Evolutionary conservation across 1,139 yeast genomes (phyloP).

Genomic region (Saccharomyces hybrid): DNA sequence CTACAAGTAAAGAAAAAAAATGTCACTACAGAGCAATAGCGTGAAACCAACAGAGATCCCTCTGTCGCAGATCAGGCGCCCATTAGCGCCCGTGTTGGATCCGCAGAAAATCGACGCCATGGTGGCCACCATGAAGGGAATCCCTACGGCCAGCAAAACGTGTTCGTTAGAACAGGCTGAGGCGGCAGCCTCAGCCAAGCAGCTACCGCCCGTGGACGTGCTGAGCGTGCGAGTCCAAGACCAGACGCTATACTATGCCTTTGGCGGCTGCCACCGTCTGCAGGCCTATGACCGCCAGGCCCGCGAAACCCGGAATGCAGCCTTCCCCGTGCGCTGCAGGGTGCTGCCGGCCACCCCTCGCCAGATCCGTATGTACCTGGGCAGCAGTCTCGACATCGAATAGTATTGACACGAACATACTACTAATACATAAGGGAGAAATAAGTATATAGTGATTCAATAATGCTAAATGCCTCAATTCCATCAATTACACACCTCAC

Average conservation of each 20-base stretch:
- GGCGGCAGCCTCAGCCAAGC: conserved; percentile 37
- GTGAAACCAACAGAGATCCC: conserved; percentile 52
- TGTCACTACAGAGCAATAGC: conserved; percentile 44
- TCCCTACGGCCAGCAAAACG: conserved; percentile 57
- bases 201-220: conserved; percentile 72
- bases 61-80: conserved; percentile 57
- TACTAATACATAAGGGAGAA: not conserved
- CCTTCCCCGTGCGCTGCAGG: conserved; percentile 49
- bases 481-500: no score
- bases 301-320: conserved; percentile 32
- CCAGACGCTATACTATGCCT: conserved; percentile 59
- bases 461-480: not conserved
- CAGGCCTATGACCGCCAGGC: conserved; percentile 61
- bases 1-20: conserved; percentile 11
- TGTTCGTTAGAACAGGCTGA: conserved; percentile 45
- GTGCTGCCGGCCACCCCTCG: conserved; percentile 60
- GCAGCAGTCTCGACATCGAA: conserved; percentile 53
- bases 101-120: conserved; percentile 63
- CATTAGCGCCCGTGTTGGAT: conserved; percentile 79
- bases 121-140: conserved; percentile 64
- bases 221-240: conserved; percentile 58
- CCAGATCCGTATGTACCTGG: conserved; percentile 55
- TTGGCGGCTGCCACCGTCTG: conserved; percentile 80
- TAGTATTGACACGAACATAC: conserved; percentile 1
- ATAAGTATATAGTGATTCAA: not conserved